These are phyloP conservation scores for Cymbidium sinense DNA, from an alignment of 106 monocot genomes.

Conservation along the genomic window DNA sequence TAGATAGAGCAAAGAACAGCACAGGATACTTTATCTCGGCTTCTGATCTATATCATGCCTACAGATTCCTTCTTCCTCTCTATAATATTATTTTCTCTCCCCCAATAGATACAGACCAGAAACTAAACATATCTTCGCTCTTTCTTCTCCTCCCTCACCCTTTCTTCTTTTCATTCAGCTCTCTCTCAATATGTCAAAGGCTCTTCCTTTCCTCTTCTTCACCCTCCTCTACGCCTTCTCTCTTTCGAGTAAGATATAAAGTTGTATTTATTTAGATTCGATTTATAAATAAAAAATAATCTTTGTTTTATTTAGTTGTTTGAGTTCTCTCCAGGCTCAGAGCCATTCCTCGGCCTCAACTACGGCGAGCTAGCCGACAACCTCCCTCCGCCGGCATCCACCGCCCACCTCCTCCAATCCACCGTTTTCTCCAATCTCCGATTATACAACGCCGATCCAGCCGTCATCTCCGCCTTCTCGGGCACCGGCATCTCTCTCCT, in stretches of 20 bases:
- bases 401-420: slow-evolving; percentile 42
- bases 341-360: slow-evolving; percentile 63
- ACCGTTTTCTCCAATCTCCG: slow-evolving; percentile 57
- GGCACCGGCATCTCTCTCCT: slow-evolving; percentile 50
- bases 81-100: not conserved
- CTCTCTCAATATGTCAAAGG: not conserved
- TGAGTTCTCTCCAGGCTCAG: slow-evolving; percentile 19
- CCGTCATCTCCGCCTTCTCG: slow-evolving; percentile 41
- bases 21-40: not conserved
- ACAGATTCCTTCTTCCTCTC: not conserved
- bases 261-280: not conserved
- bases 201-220: not conserved
- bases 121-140: not conserved
- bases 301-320: not conserved
- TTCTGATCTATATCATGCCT: not conserved
- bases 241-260: not conserved
- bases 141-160: not conserved
- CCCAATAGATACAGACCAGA: not conserved
- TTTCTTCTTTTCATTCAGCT: not conserved
- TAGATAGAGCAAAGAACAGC: too few relatives aligned
- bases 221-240: not conserved
- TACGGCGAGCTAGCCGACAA: slow-evolving; percentile 74
- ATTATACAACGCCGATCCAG: slow-evolving; percentile 42
- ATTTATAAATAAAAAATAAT: not conserved
- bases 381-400: slow-evolving; percentile 46